Percentiles rank a stretch among this genome's conserved stretches.
Conservation (phyloP, 2,329 filamentous ascomycete species). For the Fusarium proliferatum region DNA sequence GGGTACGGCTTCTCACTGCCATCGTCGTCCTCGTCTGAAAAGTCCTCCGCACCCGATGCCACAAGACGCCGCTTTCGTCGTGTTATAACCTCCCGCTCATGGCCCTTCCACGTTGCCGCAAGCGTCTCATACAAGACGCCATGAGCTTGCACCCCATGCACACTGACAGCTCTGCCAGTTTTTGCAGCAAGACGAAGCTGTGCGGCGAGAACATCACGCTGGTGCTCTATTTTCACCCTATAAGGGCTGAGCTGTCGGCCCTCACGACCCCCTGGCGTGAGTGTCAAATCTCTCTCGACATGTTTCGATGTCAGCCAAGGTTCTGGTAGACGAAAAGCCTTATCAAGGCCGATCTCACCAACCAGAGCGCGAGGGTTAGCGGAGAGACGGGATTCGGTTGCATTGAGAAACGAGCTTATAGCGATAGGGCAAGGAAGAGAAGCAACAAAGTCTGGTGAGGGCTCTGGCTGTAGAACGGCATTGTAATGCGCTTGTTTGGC, state of each 20-base stretch:
- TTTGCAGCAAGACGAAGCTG: conserved; percentile 79
- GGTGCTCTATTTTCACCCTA: conserved; percentile 75
- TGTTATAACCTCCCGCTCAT: conserved; percentile 71
- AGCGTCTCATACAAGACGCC: conserved; percentile 75
- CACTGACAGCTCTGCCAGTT: conserved; percentile 71
- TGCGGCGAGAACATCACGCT: conserved; percentile 71
- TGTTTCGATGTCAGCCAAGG: conserved; percentile 58
- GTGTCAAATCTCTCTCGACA: conserved; percentile 43
- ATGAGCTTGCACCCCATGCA: conserved; percentile 82
- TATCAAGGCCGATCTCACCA: conserved; percentile 83
- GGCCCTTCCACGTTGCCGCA: conserved; percentile 74
- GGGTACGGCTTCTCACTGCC: conserved; percentile 72
- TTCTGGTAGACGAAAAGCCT: conserved; percentile 78
- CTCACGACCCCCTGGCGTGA: conserved; percentile 78
- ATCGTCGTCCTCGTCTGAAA: conserved; percentile 50
- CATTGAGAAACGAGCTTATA: conserved; percentile 66
- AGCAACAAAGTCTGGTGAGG: conserved; percentile 56
- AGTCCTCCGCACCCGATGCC: conserved; percentile 60
- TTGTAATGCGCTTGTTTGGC: conserved; percentile 71
- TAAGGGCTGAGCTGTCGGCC: conserved; percentile 75
- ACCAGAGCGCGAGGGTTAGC: conserved; percentile 73
- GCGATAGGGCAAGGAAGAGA: conserved; percentile 69
- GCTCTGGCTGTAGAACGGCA: conserved; percentile 69
- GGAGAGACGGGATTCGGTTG: conserved; percentile 66
- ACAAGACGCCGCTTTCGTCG: conserved; percentile 66